Conservation (phyloP, 2,329 filamentous ascomycete species). For the Neopestalotiopsis sp. region DNA sequence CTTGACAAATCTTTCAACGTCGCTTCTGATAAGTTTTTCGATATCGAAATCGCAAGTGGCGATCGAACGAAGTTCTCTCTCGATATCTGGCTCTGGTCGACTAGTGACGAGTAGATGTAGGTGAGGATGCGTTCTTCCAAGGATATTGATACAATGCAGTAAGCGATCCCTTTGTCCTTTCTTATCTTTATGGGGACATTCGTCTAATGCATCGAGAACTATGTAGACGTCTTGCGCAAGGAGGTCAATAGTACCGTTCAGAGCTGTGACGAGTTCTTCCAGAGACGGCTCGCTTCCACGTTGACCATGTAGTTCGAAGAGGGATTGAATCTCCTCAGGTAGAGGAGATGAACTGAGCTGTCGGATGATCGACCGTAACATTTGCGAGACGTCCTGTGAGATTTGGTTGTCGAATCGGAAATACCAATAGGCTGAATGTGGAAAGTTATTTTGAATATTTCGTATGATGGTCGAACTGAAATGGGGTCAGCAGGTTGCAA, state of each 20-base stretch:
- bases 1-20: conserved; percentile 11
- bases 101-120: conserved; percentile 18
- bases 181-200: neutral
- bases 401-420: neutral
- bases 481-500: neutral
- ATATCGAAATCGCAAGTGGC: neutral
- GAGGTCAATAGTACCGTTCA: neutral
- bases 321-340: neutral
- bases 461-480: neutral
- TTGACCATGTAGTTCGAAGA: neutral
- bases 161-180: neutral
- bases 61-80: neutral
- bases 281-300: conserved; percentile 1
- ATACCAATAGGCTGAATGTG: neutral
- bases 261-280: neutral
- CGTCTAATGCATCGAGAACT: conserved; percentile 10
- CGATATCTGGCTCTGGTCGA: conserved; percentile 15
- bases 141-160: neutral
- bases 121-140: neutral
- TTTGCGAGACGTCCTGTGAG: neutral
- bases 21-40: neutral
- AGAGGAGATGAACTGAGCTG: neutral
- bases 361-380: neutral
- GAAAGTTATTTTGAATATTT: neutral
- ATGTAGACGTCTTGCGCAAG: neutral